Evolutionary conservation across 2,329 filamentous ascomycete genomes (phyloP).

Genomic region (Paraphaeosphaeria sporulosa): DNA sequence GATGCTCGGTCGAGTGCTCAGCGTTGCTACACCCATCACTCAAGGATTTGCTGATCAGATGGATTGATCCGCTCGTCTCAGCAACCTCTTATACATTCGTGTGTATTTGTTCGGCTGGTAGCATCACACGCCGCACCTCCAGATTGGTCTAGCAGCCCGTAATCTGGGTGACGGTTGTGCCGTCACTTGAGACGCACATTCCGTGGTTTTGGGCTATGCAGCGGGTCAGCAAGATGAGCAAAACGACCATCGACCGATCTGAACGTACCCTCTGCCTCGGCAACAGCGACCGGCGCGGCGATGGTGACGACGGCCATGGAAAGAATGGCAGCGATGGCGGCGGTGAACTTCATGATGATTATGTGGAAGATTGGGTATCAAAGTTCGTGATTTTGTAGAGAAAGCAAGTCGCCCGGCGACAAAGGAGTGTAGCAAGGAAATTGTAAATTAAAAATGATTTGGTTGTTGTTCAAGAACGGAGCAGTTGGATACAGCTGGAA

Average conservation of each 20-base stretch:
- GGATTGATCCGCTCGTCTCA: not conserved
- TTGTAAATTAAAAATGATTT: slow-evolving; percentile 20
- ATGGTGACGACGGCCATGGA: slow-evolving; percentile 46
- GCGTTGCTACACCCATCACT: not conserved
- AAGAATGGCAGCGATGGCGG: slow-evolving; percentile 41
- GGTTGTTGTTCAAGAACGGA: slow-evolving; percentile 18
- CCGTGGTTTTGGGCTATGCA: slow-evolving; percentile 38
- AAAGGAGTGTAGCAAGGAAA: slow-evolving; percentile 36
- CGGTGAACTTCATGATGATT: slow-evolving; percentile 46
- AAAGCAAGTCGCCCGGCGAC: slow-evolving; percentile 44
- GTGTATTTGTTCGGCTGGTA: not conserved
- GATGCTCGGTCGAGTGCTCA: not conserved
- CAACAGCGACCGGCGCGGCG: slow-evolving; percentile 35
- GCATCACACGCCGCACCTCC: not conserved
- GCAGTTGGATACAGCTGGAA: slow-evolving; percentile 24
- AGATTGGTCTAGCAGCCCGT: slow-evolving; percentile 29
- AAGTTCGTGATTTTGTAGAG: slow-evolving; percentile 17
- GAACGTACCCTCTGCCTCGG: slow-evolving; percentile 31
- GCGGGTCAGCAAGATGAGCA: not conserved
- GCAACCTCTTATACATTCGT: not conserved
- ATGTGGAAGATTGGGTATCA: slow-evolving; percentile 12
- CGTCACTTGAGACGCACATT: slow-evolving; percentile 41
- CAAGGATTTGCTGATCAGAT: not conserved
- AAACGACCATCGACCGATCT: too few species aligned
- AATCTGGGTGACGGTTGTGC: slow-evolving; percentile 31